Conservation (phyloP, 495 filamentous ascomycete species). For the Aspergillus bridgeri region DNA sequence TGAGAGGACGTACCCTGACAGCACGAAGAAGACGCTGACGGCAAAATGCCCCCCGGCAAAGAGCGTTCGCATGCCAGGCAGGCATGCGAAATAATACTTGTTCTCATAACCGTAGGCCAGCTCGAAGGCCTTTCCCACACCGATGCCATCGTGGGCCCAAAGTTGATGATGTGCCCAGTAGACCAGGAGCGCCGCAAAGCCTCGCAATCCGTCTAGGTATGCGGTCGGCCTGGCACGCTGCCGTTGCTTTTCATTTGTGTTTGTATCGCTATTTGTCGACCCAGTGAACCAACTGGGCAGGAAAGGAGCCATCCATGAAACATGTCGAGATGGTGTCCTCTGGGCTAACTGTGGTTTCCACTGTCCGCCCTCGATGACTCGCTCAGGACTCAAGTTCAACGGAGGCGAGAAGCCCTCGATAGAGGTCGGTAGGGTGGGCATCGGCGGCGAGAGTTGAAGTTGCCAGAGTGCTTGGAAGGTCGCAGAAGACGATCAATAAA, state of each 20-base stretch:
- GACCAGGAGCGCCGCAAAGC: constrained; percentile 53
- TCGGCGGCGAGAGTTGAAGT: too few relatives aligned
- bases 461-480: too few relatives aligned
- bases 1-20: constrained; percentile 57
- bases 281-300: too few relatives aligned
- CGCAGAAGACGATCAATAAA: too few relatives aligned
- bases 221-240: constrained; percentile 32
- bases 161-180: constrained; percentile 39
- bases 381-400: too few relatives aligned
- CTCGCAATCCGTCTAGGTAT: constrained; percentile 51
- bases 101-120: constrained; percentile 29
- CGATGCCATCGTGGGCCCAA: constrained; percentile 28
- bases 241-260: constrained; percentile 12
- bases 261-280: too few relatives aligned
- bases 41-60: constrained; percentile 50
- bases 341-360: too few relatives aligned
- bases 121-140: constrained; percentile 24
- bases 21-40: constrained; percentile 58
- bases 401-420: too few relatives aligned
- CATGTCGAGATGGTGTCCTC: too few relatives aligned
- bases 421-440: too few relatives aligned
- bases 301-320: too few relatives aligned
- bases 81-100: constrained; percentile 29
- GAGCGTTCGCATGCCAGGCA: constrained; percentile 40
- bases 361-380: too few relatives aligned